Base-by-base conservation (phyloP, 2,329 filamentous ascomycete genomes). In the Dothiorella sarmentorum region DNA sequence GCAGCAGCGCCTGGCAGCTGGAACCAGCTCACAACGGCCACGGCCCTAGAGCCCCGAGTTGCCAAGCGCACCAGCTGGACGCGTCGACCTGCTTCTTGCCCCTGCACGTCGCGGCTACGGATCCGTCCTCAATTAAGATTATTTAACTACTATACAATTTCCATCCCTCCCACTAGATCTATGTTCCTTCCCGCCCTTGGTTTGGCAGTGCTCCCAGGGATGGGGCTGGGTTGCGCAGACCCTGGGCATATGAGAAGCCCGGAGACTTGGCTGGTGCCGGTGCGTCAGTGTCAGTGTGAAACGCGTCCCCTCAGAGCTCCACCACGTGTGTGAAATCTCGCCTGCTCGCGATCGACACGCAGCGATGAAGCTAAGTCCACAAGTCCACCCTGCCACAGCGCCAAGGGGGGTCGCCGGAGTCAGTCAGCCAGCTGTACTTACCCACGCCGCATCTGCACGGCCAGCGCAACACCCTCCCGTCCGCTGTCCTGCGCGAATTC, bases 141-240 rank as follows among this genome's bases (percentile, higher is more conserved):
- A 53, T 53, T 53, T 53, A 53, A 53, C 49, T 35, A 53, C 40
- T 35, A 53, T 53, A 53, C 49, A 53, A 53, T 53, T 26, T 53
- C 43, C 49, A 31, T 53, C 49, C 35, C 29, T 6, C 33, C 33
- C 15, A n/a, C 13, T 6, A 37, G 33, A 37, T 37, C 33, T 37
- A 15, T n/a, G 13, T 7, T 17, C 20, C 26, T 29, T 7, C 17
- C 17, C 45, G 18, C 27, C 29, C n/a, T n/a, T n/a, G n/a, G n/a
- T n/a, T n/a, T n/a, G n/a, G n/a, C 31, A 7, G 17, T 24, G 17
- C 10, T n/a, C 27, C 17, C 44, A 33, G 27, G 3, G 47, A 31
- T 31, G 22, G 2, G 31, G 20, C 31, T 15, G 20, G 40, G 6
- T 22, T 3, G 27, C 26, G 45, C 22, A 31, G 45, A 49, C 29